These are phyloP conservation scores for Neurospora sp. DNA, from an alignment of 2,329 filamentous ascomycete genomes.

Conservation along the genomic window DNA sequence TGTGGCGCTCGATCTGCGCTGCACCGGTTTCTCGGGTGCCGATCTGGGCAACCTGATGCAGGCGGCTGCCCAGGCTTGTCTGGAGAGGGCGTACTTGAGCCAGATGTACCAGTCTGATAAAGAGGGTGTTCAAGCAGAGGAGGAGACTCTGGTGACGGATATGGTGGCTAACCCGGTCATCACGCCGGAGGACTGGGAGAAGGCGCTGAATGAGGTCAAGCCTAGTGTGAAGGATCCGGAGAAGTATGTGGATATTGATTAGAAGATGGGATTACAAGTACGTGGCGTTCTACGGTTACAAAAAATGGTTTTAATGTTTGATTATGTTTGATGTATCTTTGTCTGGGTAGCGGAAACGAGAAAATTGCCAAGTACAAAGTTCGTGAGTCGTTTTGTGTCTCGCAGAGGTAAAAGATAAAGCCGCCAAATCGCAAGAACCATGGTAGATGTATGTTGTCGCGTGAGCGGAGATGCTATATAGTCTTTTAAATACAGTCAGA, in stretches of 20 bases:
- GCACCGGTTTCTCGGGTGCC: constrained; percentile 66
- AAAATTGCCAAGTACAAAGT: neutral
- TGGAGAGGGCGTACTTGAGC: constrained; percentile 21
- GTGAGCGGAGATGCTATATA: neutral
- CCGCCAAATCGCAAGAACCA: neutral
- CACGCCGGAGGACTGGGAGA: constrained; percentile 39
- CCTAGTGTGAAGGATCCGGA: constrained; percentile 39
- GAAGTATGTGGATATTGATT: constrained; percentile 25
- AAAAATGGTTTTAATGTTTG: neutral
- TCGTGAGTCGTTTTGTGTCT: neutral
- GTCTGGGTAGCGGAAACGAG: neutral
- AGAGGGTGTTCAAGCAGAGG: neutral
- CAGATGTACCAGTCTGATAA: constrained; percentile 1
- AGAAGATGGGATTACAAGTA: neutral
- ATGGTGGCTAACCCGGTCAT: constrained; percentile 24
- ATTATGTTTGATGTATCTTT: neutral
- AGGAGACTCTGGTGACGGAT: constrained; percentile 5
- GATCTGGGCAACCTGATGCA: constrained; percentile 46
- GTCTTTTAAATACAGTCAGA: neutral
- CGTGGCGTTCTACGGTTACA: constrained; percentile 1
- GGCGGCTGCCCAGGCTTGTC: constrained; percentile 27
- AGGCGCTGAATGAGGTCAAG: constrained; percentile 36
- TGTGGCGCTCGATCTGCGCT: constrained; percentile 57
- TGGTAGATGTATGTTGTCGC: neutral
- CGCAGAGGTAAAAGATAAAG: neutral